These are phyloP conservation scores for Naumovozyma castellii DNA, from an alignment of 805 yeast genomes.

Conservation along the genomic window DNA sequence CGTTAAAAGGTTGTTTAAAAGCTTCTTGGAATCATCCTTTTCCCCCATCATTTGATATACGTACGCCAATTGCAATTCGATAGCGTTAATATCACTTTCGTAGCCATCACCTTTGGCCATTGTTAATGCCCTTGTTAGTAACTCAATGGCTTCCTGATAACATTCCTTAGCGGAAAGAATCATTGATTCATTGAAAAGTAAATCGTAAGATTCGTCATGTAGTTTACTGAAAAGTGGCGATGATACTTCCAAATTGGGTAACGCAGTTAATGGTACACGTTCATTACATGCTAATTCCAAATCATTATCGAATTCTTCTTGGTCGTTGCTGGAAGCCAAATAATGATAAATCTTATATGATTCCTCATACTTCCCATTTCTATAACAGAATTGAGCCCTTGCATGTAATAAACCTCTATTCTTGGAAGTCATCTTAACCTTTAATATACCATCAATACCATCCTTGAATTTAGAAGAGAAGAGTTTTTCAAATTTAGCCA, in stretches of 20 bases:
- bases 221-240: constrained; percentile 10
- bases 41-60: constrained; percentile 38
- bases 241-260: constrained; percentile 9
- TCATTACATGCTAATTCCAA: constrained; percentile 59
- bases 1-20: constrained; percentile 30
- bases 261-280: constrained; percentile 54
- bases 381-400: constrained; percentile 44
- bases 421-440: constrained; percentile 2
- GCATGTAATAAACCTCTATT: constrained; percentile 39
- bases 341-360: constrained; percentile 45
- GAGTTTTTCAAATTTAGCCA: constrained; percentile 23
- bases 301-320: constrained; percentile 31
- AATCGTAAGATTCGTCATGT: constrained; percentile 42
- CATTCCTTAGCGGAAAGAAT: constrained; percentile 40
- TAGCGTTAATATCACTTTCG: constrained; percentile 48
- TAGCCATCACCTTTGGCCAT: constrained; percentile 34
- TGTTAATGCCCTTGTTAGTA: constrained; percentile 38
- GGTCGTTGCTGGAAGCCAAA: constrained; percentile 31
- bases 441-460: constrained; percentile 3
- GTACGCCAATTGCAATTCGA: constrained; percentile 50
- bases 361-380: constrained; percentile 40
- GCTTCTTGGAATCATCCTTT: constrained; percentile 27
- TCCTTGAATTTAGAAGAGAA: constrained; percentile 14
- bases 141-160: constrained; percentile 32
- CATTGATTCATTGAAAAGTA: constrained; percentile 54